Evolutionary conservation across 768 basidiomycete species (phyloP).

Genomic region (Rhizopogon vinicolor): DNA sequence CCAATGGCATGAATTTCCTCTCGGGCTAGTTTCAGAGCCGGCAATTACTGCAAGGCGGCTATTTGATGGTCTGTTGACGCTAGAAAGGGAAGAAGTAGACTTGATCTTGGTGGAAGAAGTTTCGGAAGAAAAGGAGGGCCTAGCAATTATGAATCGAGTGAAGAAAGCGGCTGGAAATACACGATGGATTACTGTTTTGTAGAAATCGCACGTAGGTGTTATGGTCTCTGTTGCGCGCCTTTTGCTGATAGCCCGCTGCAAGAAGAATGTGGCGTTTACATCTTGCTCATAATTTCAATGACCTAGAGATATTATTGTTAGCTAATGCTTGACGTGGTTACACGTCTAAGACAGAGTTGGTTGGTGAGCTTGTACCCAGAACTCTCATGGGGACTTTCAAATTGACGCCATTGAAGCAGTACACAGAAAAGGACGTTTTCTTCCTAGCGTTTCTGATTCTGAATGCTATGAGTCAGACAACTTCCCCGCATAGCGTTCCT

Average conservation of each 20-base stretch:
- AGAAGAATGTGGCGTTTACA: neutral
- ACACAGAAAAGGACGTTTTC: neutral
- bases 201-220: neutral
- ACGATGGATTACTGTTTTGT: conserved; percentile 23
- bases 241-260: neutral
- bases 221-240: neutral
- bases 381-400: neutral
- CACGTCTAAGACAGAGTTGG: neutral
- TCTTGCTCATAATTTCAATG: neutral
- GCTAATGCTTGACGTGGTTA: neutral
- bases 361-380: neutral
- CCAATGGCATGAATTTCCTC: conserved; percentile 51
- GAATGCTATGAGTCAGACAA: neutral
- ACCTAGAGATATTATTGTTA: neutral
- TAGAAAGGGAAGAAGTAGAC: conserved; percentile 76
- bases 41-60: conserved; percentile 72
- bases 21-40: conserved; percentile 52
- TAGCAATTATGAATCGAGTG: conserved; percentile 94
- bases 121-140: conserved; percentile 72
- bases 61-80: conserved; percentile 80
- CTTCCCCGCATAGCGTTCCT: neutral
- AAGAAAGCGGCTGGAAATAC: conserved; percentile 79
- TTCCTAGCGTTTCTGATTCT: neutral
- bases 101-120: conserved; percentile 85
- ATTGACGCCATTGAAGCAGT: neutral